phyloP scores from a whole-genome alignment of 1,284 basidiomycete genomes.

The Papiliotrema terrestris region DNA sequence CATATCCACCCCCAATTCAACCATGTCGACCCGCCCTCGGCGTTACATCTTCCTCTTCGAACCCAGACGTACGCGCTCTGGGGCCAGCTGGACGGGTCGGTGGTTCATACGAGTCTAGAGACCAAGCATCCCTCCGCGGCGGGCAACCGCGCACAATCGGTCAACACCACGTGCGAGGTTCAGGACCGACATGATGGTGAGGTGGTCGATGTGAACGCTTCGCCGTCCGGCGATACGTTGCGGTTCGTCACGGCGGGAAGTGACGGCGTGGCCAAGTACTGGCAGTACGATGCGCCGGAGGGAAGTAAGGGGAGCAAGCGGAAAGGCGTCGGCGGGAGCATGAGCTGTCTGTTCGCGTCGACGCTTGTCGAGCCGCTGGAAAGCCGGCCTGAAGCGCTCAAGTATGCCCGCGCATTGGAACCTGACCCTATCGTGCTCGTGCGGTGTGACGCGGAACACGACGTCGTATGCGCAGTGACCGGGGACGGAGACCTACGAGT shows the following conservation, averaged over 20 bases:
- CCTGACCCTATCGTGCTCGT: conserved; percentile 36
- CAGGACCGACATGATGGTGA: conserved; percentile 32
- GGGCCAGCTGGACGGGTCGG: conserved; percentile 38
- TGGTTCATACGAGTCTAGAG: conserved; percentile 41
- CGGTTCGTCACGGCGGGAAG: conserved; percentile 41
- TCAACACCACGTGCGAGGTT: conserved; percentile 29
- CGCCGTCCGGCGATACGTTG: conserved; percentile 3
- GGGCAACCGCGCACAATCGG: conserved; percentile 33
- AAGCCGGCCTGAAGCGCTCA: conserved; percentile 32
- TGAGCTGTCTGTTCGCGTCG: conserved; percentile 40
- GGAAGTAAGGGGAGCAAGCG: conserved; percentile 19
- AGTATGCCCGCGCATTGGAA: conserved; percentile 23
- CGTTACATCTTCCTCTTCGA: conserved; percentile 30
- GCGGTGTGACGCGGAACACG: conserved; percentile 25
- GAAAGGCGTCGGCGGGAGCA: conserved; percentile 8
- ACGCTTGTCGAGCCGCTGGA: conserved; percentile 16
- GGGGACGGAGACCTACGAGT: conserved; percentile 39
- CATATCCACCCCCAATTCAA: conserved; percentile 40
- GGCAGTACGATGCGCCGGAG: conserved; percentile 25
- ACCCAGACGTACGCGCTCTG: conserved; percentile 38
- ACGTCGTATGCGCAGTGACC: conserved; percentile 37
- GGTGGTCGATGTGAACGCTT: conserved; percentile 28
- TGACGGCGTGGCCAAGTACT: conserved; percentile 45
- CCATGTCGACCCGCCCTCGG: conserved; percentile 18
- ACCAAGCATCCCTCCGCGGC: conserved; percentile 31